Percentiles rank a stretch among this genome's conserved stretches.
Evolutionary conservation across 1,139 yeast species (phyloP).

Genomic region (Geotrichum histeridarum): DNA sequence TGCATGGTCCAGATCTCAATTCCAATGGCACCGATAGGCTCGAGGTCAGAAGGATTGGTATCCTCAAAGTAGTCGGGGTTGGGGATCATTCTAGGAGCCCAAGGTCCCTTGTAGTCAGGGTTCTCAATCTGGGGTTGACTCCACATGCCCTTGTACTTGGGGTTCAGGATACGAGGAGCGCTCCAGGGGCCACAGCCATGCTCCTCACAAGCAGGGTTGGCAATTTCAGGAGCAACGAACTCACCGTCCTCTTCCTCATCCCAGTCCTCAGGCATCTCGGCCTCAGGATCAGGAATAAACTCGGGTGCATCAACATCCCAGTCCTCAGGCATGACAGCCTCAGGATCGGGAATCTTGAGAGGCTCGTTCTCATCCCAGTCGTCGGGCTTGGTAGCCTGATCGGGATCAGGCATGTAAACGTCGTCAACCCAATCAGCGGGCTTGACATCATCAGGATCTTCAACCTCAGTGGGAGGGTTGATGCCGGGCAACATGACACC

Average conservation of each 20-base stretch:
- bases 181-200: slow-evolving; percentile 77
- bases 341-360: slow-evolving; percentile 57
- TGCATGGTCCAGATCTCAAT: slow-evolving; percentile 92
- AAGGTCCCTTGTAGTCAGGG: slow-evolving; percentile 73
- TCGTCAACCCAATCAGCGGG: slow-evolving; percentile 82
- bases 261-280: slow-evolving; percentile 69
- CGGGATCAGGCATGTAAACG: slow-evolving; percentile 61
- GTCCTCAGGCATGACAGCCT: slow-evolving; percentile 60
- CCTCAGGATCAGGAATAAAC: slow-evolving; percentile 61
- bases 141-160: slow-evolving; percentile 76
- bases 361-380: slow-evolving; percentile 77
- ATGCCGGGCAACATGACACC: slow-evolving; percentile 56
- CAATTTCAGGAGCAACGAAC: slow-evolving; percentile 68
- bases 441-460: slow-evolving; percentile 55
- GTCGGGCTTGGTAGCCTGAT: slow-evolving; percentile 57
- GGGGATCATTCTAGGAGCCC: slow-evolving; percentile 62
- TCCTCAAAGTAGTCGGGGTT: slow-evolving; percentile 71
- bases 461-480: slow-evolving; percentile 57
- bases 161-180: slow-evolving; percentile 62
- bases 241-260: slow-evolving; percentile 83
- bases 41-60: slow-evolving; percentile 53
- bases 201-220: slow-evolving; percentile 64
- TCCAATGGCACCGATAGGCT: slow-evolving; percentile 73
- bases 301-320: slow-evolving; percentile 68
- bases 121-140: slow-evolving; percentile 58